phyloP scores from a whole-genome alignment of 2,329 filamentous ascomycete species.

The Herpotrichia juniperi region DNA sequence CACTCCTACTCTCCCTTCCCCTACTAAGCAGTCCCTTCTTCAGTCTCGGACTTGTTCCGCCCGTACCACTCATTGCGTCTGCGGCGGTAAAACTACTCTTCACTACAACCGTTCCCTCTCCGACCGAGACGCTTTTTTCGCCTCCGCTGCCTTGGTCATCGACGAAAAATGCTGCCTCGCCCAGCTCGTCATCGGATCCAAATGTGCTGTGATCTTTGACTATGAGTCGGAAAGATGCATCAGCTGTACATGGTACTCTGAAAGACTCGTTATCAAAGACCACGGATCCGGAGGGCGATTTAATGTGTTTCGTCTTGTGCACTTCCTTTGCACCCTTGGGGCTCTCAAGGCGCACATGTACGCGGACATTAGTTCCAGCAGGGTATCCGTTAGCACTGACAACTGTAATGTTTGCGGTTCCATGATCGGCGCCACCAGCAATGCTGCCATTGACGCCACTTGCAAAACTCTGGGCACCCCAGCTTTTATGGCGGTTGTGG shows the following conservation, averaged over 20 bases:
- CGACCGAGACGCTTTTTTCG: slow-evolving; percentile 77
- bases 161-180: slow-evolving; percentile 89
- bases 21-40: slow-evolving; percentile 53
- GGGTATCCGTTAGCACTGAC: slow-evolving; percentile 81
- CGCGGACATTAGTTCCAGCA: slow-evolving; percentile 76
- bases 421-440: slow-evolving; percentile 63
- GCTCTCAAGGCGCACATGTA: slow-evolving; percentile 70
- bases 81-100: slow-evolving; percentile 72
- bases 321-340: slow-evolving; percentile 75
- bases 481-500: slow-evolving; percentile 43
- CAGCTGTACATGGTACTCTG: slow-evolving; percentile 77
- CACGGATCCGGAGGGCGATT: slow-evolving; percentile 65
- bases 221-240: slow-evolving; percentile 83
- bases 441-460: slow-evolving; percentile 36
- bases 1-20: slow-evolving; percentile 40
- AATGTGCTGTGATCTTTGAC: slow-evolving; percentile 87
- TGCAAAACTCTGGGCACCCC: slow-evolving; percentile 49
- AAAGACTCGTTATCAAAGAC: slow-evolving; percentile 73
- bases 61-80: slow-evolving; percentile 38
- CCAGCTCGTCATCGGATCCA: slow-evolving; percentile 80
- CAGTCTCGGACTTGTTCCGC: slow-evolving; percentile 41
- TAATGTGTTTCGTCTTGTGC: slow-evolving; percentile 91
- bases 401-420: slow-evolving; percentile 80
- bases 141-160: slow-evolving; percentile 73
- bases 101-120: slow-evolving; percentile 72